Percentiles rank a stretch among this genome's conserved stretches.
These are phyloP conservation scores for Nicotiana benthamiana DNA, from an alignment of 257 asterid species.

Conservation along the genomic window DNA sequence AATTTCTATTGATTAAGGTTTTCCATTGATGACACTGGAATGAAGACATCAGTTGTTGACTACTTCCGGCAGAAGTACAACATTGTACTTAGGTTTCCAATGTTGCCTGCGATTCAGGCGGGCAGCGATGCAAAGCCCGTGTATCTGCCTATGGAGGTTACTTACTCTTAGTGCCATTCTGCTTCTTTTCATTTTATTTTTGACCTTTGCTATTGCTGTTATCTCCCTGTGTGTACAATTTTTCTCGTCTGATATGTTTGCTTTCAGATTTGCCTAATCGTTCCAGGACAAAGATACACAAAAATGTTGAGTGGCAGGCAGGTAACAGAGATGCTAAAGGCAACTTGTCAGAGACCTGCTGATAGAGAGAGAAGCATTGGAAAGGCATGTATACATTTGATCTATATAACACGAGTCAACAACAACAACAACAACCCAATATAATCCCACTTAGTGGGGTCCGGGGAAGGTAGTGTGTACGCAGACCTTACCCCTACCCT, in stretches of 20 bases:
- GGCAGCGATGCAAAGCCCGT: constrained; percentile 54
- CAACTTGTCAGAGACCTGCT: constrained; percentile 66
- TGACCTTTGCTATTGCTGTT: not conserved
- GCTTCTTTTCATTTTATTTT: not conserved
- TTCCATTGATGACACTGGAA: constrained; percentile 33
- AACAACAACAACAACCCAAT: too few species aligned
- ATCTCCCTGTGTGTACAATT: not conserved
- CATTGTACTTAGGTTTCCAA: constrained; percentile 21
- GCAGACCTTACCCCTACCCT: too few species aligned
- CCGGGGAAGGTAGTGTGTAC: too few species aligned
- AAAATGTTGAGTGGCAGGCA: constrained; percentile 52
- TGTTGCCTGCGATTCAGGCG: constrained; percentile 56
- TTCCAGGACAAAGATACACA: constrained; percentile 52
- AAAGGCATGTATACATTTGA: constrained; percentile 17
- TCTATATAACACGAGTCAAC: not conserved
- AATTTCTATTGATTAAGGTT: constrained; percentile 36
- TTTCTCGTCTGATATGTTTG: not conserved
- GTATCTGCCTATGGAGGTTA: constrained; percentile 85
- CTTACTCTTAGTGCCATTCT: not conserved
- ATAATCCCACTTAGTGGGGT: too few species aligned
- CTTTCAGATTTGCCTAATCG: constrained; percentile 45
- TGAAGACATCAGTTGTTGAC: constrained; percentile 26
- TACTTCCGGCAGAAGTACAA: constrained; percentile 47
- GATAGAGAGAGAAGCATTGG: constrained; percentile 22
- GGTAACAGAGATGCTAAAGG: constrained; percentile 52